Percentiles rank a stretch among this genome's conserved stretches.
Evolutionary conservation across 495 filamentous ascomycete species (phyloP).

Genomic region (Penicillium cosmopolitanum): DNA sequence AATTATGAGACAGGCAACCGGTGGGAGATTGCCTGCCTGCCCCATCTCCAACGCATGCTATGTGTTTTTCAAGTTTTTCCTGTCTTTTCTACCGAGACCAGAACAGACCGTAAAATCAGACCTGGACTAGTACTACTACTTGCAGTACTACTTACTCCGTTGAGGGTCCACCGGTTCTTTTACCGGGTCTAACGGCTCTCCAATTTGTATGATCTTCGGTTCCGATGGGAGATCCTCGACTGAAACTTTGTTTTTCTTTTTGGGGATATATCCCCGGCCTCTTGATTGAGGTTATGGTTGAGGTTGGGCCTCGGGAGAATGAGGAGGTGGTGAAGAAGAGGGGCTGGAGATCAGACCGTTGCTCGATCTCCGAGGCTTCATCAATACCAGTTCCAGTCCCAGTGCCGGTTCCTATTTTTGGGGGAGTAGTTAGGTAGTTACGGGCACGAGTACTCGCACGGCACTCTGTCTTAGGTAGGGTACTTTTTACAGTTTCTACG

Average conservation of each 20-base stretch:
- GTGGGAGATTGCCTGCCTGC: no score
- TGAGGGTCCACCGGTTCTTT: neutral
- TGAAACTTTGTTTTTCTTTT: neutral
- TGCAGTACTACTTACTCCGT: no score
- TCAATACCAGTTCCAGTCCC: neutral
- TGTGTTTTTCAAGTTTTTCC: neutral
- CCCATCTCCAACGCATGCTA: neutral
- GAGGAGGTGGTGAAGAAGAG: no score
- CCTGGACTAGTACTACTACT: neutral
- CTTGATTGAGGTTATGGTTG: neutral
- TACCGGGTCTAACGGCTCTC: conserved; percentile 1
- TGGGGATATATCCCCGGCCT: neutral
- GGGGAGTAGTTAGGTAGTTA: no score
- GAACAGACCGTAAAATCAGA: neutral
- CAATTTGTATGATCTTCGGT: neutral
- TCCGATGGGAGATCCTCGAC: conserved; percentile 6
- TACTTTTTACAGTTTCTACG: neutral
- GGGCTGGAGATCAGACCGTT: no score
- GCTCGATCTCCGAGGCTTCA: no score
- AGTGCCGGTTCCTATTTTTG: neutral
- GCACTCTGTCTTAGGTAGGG: no score
- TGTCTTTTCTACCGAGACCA: neutral
- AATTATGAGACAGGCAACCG: no score
- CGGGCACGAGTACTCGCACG: no score
- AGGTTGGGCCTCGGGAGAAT: neutral